Evolutionary conservation across 2,329 filamentous ascomycete species (phyloP).

Genomic region (Calonectria henricotiae): DNA sequence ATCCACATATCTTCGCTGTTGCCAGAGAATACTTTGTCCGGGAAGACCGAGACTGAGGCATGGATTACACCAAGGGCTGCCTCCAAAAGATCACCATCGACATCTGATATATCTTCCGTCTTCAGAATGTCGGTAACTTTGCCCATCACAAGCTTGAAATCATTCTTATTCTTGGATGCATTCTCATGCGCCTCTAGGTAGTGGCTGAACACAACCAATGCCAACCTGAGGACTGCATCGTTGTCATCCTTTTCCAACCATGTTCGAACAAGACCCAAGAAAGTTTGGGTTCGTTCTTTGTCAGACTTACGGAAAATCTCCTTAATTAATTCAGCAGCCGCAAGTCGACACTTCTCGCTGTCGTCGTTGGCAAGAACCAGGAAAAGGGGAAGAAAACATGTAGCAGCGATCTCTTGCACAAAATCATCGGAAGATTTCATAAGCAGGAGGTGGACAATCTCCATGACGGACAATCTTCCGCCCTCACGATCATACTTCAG

Average conservation of each 20-base stretch:
- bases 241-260: slow-evolving; percentile 87
- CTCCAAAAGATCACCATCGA: slow-evolving; percentile 82
- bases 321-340: slow-evolving; percentile 85
- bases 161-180: slow-evolving; percentile 75
- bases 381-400: slow-evolving; percentile 89
- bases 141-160: slow-evolving; percentile 76
- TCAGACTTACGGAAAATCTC: slow-evolving; percentile 86
- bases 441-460: slow-evolving; percentile 89
- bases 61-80: slow-evolving; percentile 80
- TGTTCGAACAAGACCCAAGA: slow-evolving; percentile 79
- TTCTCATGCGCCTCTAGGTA: slow-evolving; percentile 82
- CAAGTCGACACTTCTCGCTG: slow-evolving; percentile 85
- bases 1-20: slow-evolving; percentile 80
- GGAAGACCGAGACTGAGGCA: slow-evolving; percentile 78
- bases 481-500: slow-evolving; percentile 91
- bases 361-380: slow-evolving; percentile 92
- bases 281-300: slow-evolving; percentile 79
- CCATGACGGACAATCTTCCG: slow-evolving; percentile 93
- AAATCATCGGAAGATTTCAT: slow-evolving; percentile 87
- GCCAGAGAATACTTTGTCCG: slow-evolving; percentile 74
- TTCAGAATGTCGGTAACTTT: slow-evolving; percentile 70
- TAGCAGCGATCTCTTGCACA: slow-evolving; percentile 85
- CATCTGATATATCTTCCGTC: slow-evolving; percentile 68
- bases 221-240: slow-evolving; percentile 78
- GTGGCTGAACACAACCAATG: slow-evolving; percentile 85